Conservation (phyloP, 148 eudicot species). For the Chenopodium suecicum region DNA sequence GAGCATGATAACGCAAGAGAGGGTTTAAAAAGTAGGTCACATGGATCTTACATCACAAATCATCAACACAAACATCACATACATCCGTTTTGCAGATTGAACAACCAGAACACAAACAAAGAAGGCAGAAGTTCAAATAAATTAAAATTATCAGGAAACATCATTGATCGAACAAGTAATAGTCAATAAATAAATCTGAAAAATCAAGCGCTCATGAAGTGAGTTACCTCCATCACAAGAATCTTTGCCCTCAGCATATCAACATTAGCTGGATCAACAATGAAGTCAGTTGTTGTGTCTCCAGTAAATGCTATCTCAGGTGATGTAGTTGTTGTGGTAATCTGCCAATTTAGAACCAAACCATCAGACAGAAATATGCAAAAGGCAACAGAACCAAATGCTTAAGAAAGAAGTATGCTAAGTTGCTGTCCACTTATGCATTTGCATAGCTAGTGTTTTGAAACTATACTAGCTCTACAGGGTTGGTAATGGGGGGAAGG, state of each 20-base stretch:
- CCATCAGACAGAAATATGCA: not conserved
- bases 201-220: not conserved
- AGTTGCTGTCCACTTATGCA: no score
- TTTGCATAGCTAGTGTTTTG: not conserved
- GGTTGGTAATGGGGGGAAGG: no score
- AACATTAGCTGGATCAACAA: slow-evolving; percentile 48
- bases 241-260: slow-evolving; percentile 79
- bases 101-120: not conserved
- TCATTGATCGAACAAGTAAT: not conserved
- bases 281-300: slow-evolving; percentile 85
- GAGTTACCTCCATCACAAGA: slow-evolving; percentile 90
- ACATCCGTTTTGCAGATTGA: not conserved
- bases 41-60: not conserved
- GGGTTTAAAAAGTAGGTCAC: not conserved
- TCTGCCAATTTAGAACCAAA: slow-evolving; percentile 47
- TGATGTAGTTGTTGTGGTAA: slow-evolving; percentile 54
- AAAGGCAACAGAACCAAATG: no score
- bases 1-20: not conserved
- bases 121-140: no score
- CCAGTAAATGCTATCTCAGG: slow-evolving; percentile 97
- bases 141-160: no score
- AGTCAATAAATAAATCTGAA: not conserved
- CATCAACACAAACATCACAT: not conserved
- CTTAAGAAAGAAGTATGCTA: not conserved
- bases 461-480: no score